These are phyloP conservation scores for Quercus tomentella DNA, from an alignment of 331 rosid genomes.

Conservation along the genomic window DNA sequence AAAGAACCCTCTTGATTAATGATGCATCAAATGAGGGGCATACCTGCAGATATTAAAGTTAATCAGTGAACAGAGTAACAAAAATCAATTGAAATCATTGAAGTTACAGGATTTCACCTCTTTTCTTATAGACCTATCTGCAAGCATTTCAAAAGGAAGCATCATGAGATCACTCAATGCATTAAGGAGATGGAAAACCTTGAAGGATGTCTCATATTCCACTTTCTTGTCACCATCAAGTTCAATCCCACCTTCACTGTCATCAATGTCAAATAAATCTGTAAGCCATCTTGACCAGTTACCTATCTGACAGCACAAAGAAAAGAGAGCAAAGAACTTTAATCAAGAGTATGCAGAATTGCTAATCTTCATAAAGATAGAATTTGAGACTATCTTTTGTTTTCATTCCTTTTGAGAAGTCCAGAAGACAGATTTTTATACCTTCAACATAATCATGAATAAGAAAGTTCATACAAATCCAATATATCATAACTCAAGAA, in stretches of 20 bases:
- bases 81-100: neutral
- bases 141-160: slow-evolving; percentile 83
- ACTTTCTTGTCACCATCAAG: slow-evolving; percentile 25
- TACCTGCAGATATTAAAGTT: slow-evolving; percentile 36
- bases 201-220: slow-evolving; percentile 49
- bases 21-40: slow-evolving; percentile 69
- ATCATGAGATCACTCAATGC: slow-evolving; percentile 86
- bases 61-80: neutral
- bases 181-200: slow-evolving; percentile 69
- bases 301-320: slow-evolving; percentile 54
- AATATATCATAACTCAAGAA: neutral
- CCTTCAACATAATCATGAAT: neutral
- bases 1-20: slow-evolving; percentile 58
- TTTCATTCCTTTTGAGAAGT: neutral
- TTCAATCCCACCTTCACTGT: slow-evolving; percentile 41
- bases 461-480: neutral
- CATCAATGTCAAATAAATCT: slow-evolving; percentile 74
- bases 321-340: slow-evolving; percentile 11
- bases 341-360: slow-evolving; percentile 12
- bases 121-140: slow-evolving; percentile 53
- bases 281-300: slow-evolving; percentile 92
- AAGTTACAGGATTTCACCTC: slow-evolving; percentile 46
- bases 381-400: neutral
- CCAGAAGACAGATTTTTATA: neutral
- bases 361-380: slow-evolving; percentile 11